Evolutionary conservation across 2,329 filamentous ascomycete genomes (phyloP).

Genomic region (Fusarium hainanense): DNA sequence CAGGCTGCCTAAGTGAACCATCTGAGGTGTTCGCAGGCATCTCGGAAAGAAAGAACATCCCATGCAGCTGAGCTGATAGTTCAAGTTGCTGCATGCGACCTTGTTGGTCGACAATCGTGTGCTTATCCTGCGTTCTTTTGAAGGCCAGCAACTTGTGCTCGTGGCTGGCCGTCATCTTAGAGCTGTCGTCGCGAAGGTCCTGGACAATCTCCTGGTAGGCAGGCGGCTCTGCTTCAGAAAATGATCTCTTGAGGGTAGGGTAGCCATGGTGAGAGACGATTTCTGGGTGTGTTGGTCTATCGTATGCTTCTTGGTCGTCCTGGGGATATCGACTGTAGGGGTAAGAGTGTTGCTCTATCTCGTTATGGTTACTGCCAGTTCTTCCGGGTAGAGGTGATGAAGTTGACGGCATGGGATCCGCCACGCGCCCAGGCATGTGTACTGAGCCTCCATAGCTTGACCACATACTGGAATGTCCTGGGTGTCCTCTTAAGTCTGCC

Average conservation of each 20-base stretch:
- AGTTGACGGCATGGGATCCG: constrained; percentile 60
- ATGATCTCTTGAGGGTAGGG: constrained; percentile 67
- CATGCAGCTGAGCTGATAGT: constrained; percentile 79
- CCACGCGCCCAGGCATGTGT: constrained; percentile 64
- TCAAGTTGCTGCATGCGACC: constrained; percentile 71
- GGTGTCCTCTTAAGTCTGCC: constrained; percentile 71
- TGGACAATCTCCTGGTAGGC: constrained; percentile 71
- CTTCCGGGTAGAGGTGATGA: constrained; percentile 61
- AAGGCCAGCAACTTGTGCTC: constrained; percentile 72
- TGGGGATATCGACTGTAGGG: constrained; percentile 66
- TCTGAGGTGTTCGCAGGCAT: constrained; percentile 73
- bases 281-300: constrained; percentile 61
- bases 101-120: constrained; percentile 69
- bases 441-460: constrained; percentile 67
- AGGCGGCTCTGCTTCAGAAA: constrained; percentile 65
- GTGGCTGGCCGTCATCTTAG: constrained; percentile 67
- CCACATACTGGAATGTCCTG: constrained; percentile 68
- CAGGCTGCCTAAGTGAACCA: constrained; percentile 72
- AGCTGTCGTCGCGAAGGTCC: constrained; percentile 68
- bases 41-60: constrained; percentile 90
- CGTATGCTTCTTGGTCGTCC: constrained; percentile 66
- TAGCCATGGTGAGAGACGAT: constrained; percentile 64
- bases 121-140: constrained; percentile 67
- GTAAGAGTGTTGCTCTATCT: constrained; percentile 63
- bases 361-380: constrained; percentile 61